A percentile compares a stretch with the other conserved stretches of the same genome.
phyloP scores from a whole-genome alignment of 2,329 filamentous ascomycete species.

The Diaporthe caulivora region DNA sequence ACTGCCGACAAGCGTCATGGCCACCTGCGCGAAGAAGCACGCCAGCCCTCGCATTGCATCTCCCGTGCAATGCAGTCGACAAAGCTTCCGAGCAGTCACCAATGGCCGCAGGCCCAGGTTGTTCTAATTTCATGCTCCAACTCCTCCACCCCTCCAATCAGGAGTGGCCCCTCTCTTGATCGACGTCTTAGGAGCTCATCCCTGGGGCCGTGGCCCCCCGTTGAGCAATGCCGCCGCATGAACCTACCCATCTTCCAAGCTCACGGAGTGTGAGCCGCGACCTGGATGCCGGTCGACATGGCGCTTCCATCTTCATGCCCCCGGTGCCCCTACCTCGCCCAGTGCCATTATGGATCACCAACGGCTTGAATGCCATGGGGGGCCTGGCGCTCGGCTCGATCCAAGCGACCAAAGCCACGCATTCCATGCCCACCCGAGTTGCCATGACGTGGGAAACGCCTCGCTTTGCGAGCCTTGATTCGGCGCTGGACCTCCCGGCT shows the following conservation, averaged over 20 bases:
- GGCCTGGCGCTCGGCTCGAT: conserved; percentile 27
- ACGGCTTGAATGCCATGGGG: conserved; percentile 14
- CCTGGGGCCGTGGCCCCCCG: conserved; percentile 8
- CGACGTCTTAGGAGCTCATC: conserved; percentile 33
- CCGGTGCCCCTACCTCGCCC: conserved; percentile 9
- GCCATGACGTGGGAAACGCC: conserved; percentile 4
- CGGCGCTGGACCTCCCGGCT: neutral
- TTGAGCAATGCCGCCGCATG: conserved; percentile 31
- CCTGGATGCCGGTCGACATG: conserved; percentile 22
- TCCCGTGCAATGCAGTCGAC: conserved; percentile 5
- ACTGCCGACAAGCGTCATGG: conserved; percentile 1
- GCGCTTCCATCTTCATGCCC: conserved; percentile 29
- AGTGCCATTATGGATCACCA: conserved; percentile 9
- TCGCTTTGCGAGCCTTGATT: conserved; percentile 12
- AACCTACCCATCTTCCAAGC: conserved; percentile 25
- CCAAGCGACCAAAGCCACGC: conserved; percentile 25
- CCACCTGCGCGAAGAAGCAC: neutral
- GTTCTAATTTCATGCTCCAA: conserved; percentile 32
- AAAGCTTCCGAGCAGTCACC: conserved; percentile 8
- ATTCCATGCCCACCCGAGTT: conserved; percentile 23
- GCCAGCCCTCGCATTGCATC: conserved; percentile 15
- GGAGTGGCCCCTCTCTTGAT: conserved; percentile 10
- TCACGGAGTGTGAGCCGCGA: conserved; percentile 2
- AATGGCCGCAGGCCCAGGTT: conserved; percentile 9
- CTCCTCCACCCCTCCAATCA: conserved; percentile 24